Percentiles rank a stretch among this genome's conserved stretches.
Evolutionary conservation across 257 asterid genomes (phyloP).

Genomic region (Nicotiana tomentosiformis): DNA sequence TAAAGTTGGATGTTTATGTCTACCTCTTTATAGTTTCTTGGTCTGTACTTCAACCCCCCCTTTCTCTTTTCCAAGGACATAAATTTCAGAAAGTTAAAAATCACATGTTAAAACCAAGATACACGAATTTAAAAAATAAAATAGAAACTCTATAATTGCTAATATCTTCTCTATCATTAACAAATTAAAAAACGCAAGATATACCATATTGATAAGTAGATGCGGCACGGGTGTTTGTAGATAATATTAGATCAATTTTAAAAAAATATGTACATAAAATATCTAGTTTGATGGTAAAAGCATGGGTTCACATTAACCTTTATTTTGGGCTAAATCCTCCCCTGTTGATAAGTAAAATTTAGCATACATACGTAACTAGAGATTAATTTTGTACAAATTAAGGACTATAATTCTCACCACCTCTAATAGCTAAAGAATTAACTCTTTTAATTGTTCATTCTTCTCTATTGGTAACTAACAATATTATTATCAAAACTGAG

Average conservation of each 20-base stretch:
- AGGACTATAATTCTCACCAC: neutral
- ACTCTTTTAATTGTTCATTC: too few species aligned
- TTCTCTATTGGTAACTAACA: too few species aligned
- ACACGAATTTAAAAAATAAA: neutral
- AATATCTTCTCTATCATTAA: too few species aligned
- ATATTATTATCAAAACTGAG: too few species aligned
- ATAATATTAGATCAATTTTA: too few species aligned
- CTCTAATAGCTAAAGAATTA: neutral
- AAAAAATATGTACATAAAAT: too few species aligned
- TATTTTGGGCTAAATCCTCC: too few species aligned
- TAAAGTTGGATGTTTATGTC: constrained; percentile 5
- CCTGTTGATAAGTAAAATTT: neutral
- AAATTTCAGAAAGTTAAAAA: neutral
- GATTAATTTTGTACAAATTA: neutral
- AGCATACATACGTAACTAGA: neutral
- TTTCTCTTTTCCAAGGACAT: too few species aligned
- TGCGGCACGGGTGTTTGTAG: too few species aligned
- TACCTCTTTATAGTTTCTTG: constrained; percentile 11
- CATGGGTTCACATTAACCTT: too few species aligned
- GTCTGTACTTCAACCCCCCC: neutral
- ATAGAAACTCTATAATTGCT: too few species aligned
- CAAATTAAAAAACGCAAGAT: neutral
- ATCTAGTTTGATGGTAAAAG: too few species aligned
- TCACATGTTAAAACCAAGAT: neutral
- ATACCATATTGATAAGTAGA: neutral